Percentiles rank a stretch among this genome's conserved stretches.
phyloP scores from a whole-genome alignment of 1,284 basidiomycete species.

The Entoloma clypeatum region DNA sequence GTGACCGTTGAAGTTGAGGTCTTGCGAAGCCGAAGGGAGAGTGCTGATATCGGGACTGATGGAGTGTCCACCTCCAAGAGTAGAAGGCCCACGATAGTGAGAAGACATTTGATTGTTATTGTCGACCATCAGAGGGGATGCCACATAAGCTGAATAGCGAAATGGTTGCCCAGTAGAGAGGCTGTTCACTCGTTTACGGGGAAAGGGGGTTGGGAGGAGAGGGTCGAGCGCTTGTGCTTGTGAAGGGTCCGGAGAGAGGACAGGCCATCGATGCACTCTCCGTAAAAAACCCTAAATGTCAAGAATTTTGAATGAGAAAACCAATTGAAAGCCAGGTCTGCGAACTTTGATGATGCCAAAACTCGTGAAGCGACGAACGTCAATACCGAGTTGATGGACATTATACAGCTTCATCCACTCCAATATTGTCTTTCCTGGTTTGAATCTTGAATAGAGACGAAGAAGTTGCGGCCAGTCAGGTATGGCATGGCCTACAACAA shows the following conservation, averaged over 20 bases:
- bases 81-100: conserved; percentile 30
- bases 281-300: conserved; percentile 77
- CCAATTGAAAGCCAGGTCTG: conserved; percentile 5
- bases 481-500: conserved; percentile 42
- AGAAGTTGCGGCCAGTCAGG: conserved; percentile 84
- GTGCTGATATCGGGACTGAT: conserved; percentile 27
- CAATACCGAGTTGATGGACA: conserved; percentile 74
- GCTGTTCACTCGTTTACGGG: conserved; percentile 41
- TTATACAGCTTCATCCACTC: conserved; percentile 87
- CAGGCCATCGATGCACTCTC: conserved; percentile 89
- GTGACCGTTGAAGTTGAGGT: conserved; percentile 12
- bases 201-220: conserved; percentile 14
- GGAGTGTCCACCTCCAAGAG: conserved; percentile 25
- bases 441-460: conserved; percentile 83
- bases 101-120: conserved; percentile 19
- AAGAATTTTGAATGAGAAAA: conserved; percentile 4
- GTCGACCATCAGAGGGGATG: conserved; percentile 19
- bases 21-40: conserved; percentile 11
- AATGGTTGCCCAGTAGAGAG: conserved; percentile 28
- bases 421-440: conserved; percentile 78
- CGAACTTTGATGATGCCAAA: conserved; percentile 99
- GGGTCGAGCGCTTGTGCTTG: conserved; percentile 19
- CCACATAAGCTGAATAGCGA: conserved; percentile 24
- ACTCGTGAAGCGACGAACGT: conserved; percentile 91
- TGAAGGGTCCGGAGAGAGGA: conserved; percentile 46